Base-by-base conservation (phyloP, 805 yeast species). In the Ogataea angusta region DNA sequence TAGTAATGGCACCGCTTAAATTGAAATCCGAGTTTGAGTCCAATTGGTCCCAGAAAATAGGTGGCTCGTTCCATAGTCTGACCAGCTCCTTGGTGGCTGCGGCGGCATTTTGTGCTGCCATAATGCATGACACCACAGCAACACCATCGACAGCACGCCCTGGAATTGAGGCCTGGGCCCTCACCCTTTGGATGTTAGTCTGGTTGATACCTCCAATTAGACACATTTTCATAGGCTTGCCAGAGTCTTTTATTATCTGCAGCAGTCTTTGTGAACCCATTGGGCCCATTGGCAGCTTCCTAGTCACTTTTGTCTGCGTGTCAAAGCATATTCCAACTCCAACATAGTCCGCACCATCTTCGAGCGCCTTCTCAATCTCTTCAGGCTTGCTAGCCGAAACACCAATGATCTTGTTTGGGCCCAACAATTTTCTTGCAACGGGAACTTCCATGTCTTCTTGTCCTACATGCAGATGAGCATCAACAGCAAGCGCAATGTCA, bases 401-500 rank as follows among this genome's bases (percentile, higher is more conserved):
- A 1, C 97, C 97, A 33, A 89, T 58, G 43, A 89, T 80, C 63
- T 83, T 87, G 41, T 76, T 72, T 0, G 81, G 76, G 0, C 96
- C 96, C 10, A 88, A 61, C 23, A 87, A 54, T 51, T 67, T 55
- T 26, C 96, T 63, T 1, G 78, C 93, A 27, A 71, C 51, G 1
- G 53, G 53, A 2, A 78, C 78, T 9, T 75, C 73, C 86, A 89
- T 85, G 57, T 89, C 97, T 38, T 82, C 89, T 60, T 89, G 96
- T 0, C 97, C 97, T 15, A 89, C 86, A 65, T 89, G 97, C 7
- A 90, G 82, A 48, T 87, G 96, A 2, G 95, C 95, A 51, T 76
- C 93, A 41, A 87, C 71, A 0, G 96, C 96, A 31, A 90, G 64
- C 0, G 96, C 96, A 10, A 90, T 87, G 56, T 89, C 97, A 2